Evolutionary conservation across 2,329 filamentous ascomycete genomes (phyloP).

Genomic region (Diplocarpon mali): DNA sequence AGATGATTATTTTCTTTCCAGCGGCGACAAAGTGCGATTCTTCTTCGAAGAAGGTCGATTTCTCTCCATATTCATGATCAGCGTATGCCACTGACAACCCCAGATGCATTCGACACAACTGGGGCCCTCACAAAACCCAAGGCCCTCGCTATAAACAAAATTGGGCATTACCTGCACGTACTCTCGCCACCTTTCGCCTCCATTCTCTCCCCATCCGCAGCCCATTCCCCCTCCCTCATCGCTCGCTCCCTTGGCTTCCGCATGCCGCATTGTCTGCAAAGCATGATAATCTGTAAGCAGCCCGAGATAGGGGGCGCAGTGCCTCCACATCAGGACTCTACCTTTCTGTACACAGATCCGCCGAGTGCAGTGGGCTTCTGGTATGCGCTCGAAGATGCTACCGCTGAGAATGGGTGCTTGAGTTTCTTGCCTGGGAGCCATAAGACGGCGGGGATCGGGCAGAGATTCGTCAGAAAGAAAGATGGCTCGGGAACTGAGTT

Average conservation of each 20-base stretch:
- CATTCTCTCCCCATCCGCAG: conserved; percentile 36
- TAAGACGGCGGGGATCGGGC: conserved; percentile 55
- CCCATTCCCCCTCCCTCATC: conserved; percentile 27
- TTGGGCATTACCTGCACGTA: conserved; percentile 66
- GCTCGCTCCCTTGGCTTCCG: conserved; percentile 36
- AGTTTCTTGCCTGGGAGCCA: conserved; percentile 80
- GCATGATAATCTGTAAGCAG: conserved; percentile 98
- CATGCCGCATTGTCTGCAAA: conserved; percentile 60
- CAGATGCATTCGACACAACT: conserved; percentile 61
- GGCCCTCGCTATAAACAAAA: conserved; percentile 78
- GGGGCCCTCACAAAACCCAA: conserved; percentile 68
- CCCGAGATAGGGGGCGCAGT: conserved; percentile 91
- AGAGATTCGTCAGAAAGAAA: conserved; percentile 61
- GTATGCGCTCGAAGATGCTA: conserved; percentile 93
- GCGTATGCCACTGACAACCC: neutral
- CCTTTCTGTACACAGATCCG: conserved; percentile 82
- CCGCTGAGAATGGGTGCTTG: conserved; percentile 74
- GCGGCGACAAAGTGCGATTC: conserved; percentile 86
- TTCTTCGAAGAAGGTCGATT: conserved; percentile 74
- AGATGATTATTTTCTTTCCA: conserved; percentile 86
- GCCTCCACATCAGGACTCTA: conserved; percentile 82
- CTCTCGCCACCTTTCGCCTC: conserved; percentile 55
- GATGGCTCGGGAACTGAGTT: conserved; percentile 53
- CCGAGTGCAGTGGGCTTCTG: conserved; percentile 91
- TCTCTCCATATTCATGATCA: neutral